Conservation (phyloP, 768 basidiomycete species). For the Russula earlei region DNA sequence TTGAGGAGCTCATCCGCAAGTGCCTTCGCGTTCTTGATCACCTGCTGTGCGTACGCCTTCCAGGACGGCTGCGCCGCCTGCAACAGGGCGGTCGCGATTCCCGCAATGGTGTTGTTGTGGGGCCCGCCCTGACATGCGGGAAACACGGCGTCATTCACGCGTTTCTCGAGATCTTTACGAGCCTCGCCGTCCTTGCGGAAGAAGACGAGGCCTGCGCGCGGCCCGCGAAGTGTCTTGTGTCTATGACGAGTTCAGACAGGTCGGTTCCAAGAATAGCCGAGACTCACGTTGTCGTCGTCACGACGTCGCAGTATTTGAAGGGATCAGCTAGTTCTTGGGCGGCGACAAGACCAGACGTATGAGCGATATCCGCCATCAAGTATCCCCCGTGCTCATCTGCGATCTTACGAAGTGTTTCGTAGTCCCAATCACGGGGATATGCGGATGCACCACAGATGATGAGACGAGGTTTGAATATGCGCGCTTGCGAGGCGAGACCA, state of each 20-base stretch:
- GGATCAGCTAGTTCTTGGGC: conserved; percentile 85
- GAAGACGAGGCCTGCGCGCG: conserved; percentile 96
- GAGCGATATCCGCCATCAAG: conserved; percentile 95
- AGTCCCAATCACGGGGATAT: conserved; percentile 99
- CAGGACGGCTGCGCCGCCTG: conserved; percentile 87
- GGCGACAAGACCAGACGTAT: conserved; percentile 92
- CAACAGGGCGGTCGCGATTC: conserved; percentile 83
- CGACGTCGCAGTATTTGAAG: conserved; percentile 94
- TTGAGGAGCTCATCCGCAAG: conserved; percentile 62
- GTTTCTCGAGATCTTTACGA: conserved; percentile 83
- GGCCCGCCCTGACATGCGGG: conserved; percentile 99
- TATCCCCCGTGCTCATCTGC: conserved; percentile 85
- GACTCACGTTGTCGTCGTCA: conserved; percentile 92
- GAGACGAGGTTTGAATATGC: conserved; percentile 90
- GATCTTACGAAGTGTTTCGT: conserved; percentile 67
- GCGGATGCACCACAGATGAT: conserved; percentile 98
- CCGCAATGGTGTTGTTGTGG: conserved; percentile 98
- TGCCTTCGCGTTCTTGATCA: conserved; percentile 78
- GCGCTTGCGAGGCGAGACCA: conserved; percentile 71
- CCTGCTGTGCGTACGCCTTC: conserved; percentile 89
- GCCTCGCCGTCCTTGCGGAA: conserved; percentile 88
- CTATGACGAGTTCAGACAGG: conserved; percentile 28
- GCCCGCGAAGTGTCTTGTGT: conserved; percentile 98
- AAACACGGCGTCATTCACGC: conserved; percentile 97
- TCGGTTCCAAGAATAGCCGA: neutral